Conservation (phyloP, 495 filamentous ascomycete genomes). For the Aeminium ludgeri region DNA sequence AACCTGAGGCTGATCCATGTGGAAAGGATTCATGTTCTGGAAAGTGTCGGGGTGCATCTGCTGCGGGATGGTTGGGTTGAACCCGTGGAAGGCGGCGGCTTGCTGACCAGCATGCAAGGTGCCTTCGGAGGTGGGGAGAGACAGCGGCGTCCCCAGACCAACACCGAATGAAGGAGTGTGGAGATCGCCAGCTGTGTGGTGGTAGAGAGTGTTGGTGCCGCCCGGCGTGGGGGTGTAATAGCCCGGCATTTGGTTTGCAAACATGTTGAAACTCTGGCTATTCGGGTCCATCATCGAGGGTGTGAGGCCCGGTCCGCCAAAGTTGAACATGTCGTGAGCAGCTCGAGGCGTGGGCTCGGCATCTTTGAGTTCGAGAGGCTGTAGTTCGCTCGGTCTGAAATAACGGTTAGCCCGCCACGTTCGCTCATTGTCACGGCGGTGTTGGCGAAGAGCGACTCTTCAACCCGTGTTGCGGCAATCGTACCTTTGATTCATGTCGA, state of each 20-base stretch:
- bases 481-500: slow-evolving; percentile 17
- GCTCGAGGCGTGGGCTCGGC: slow-evolving; percentile 64
- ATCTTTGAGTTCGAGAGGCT: slow-evolving; percentile 47
- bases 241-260: slow-evolving; percentile 61
- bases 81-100: slow-evolving; percentile 38
- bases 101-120: slow-evolving; percentile 35
- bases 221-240: slow-evolving; percentile 84
- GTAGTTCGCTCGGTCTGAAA: slow-evolving; percentile 28
- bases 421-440: not conserved
- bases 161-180: slow-evolving; percentile 64
- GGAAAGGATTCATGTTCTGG: slow-evolving; percentile 45
- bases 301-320: slow-evolving; percentile 34
- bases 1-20: slow-evolving; percentile 37
- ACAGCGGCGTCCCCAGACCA: slow-evolving; percentile 70
- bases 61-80: slow-evolving; percentile 28
- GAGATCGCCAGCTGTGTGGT: slow-evolving; percentile 72
- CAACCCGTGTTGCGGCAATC: not conserved
- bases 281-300: slow-evolving; percentile 74
- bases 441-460: not conserved
- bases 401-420: slow-evolving; percentile 43
- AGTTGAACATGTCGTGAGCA: slow-evolving; percentile 59
- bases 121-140: slow-evolving; percentile 51
- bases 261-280: slow-evolving; percentile 58
- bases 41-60: slow-evolving; percentile 26
- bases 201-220: slow-evolving; percentile 65